These are phyloP conservation scores for Triangularia verruculosa DNA, from an alignment of 2,329 filamentous ascomycete genomes.

Conservation along the genomic window DNA sequence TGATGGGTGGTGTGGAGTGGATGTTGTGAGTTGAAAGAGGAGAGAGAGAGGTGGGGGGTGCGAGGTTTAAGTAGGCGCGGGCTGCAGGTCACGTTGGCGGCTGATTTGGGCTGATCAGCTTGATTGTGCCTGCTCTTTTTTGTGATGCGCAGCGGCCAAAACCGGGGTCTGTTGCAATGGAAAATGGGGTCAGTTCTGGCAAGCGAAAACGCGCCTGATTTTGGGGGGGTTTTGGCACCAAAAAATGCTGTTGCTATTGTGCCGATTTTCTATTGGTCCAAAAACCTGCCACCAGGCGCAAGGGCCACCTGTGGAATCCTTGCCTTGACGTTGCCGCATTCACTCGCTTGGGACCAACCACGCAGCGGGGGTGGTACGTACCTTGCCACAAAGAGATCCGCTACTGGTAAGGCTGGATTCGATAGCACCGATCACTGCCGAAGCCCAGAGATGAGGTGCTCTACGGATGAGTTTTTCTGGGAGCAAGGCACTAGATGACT, in stretches of 20 bases:
- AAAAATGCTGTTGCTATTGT: conserved; percentile 10
- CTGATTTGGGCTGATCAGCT: conserved; percentile 33
- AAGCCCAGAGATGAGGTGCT: background rate
- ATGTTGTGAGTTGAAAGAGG: conserved; percentile 36
- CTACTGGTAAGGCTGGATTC: conserved; percentile 12
- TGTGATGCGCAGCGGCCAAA: conserved; percentile 25
- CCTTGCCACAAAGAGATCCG: conserved; percentile 17
- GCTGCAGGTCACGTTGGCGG: conserved; percentile 31
- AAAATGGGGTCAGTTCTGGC: conserved; percentile 28
- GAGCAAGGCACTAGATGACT: background rate
- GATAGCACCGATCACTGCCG: background rate
- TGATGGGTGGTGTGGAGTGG: conserved; percentile 32
- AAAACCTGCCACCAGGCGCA: conserved; percentile 23
- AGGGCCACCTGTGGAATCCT: conserved; percentile 20
- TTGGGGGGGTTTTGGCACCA: conserved; percentile 24
- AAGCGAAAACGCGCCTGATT: conserved; percentile 26
- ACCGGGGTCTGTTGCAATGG: conserved; percentile 30
- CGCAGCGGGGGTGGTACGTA: conserved; percentile 16
- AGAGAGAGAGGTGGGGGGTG: conserved; percentile 45
- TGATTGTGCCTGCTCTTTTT: conserved; percentile 29
- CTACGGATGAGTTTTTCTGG: background rate
- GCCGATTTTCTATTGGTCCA: conserved; percentile 31
- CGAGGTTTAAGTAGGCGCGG: conserved; percentile 38
- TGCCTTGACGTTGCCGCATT: conserved; percentile 10
- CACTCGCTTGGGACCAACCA: conserved; percentile 18